Evolutionary conservation across 495 filamentous ascomycete species (phyloP), one percentile per base, ranked within the genome.

Genomic region (Cercophora sp.): DNA sequence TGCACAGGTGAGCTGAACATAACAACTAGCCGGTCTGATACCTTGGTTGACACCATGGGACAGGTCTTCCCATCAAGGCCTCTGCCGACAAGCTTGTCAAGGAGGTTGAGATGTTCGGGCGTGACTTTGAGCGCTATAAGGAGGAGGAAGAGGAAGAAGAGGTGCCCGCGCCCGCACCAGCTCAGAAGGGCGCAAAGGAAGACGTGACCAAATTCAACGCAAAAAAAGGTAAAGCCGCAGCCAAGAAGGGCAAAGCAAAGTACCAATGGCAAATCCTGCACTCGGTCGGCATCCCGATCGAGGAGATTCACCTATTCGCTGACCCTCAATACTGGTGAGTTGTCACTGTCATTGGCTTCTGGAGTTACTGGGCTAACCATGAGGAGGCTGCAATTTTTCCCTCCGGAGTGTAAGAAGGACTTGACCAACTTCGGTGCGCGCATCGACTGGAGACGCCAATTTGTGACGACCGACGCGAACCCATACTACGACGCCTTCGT

Each of bases 401-500:
- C 92, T 15, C 85, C 88, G 32, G 79, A 89, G 51, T 86, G 88
- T 67, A 79, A 87, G 64, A 78, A 80, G 37, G 87, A 98, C 67
- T 75, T 96, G 44, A 88, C 82, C 59, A 87, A 85, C 64, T 79
- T 98, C 48, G 92, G 92, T 55, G 82, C 85, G 10, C 77, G 89
- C 55, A 86, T 96, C 55, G 93, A 96, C 64, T 98, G 92, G 93
- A 79, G 93, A 60, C 73, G 92, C 59, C 83, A 86, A 47, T 88
- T 98, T 56, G 86, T 96, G 22, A 98, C 92, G 6, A 98, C 92
- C 8, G 92, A 98, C 63, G 91, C 89, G 2, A 98, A 98, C 73
- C 91, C 91, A 2, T 96, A 94, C 71, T 98, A 92, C 66, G 91
- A 98, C 67, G 82, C 90, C 15, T 98, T 98, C 61, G 86, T 98